These are phyloP conservation scores for Lactarius pseudohatsudake DNA, from an alignment of 768 basidiomycete species.

Conservation along the genomic window DNA sequence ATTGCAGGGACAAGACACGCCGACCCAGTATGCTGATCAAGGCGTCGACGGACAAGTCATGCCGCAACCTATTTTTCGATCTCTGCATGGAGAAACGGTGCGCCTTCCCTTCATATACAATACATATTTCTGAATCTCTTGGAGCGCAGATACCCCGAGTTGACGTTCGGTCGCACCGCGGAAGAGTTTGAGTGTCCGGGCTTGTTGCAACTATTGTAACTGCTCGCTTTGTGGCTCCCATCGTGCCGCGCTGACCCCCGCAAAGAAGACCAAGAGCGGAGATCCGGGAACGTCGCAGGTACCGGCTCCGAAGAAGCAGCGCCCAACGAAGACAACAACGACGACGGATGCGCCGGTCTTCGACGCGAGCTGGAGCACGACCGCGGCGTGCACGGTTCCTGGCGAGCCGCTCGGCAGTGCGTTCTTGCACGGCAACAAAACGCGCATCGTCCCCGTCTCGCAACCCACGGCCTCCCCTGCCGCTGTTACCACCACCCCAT, in stretches of 20 bases:
- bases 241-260: no score
- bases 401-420: not conserved
- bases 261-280: no score
- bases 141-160: slow-evolving; percentile 40
- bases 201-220: slow-evolving; percentile 48
- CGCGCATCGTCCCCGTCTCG: not conserved
- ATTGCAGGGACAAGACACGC: slow-evolving; percentile 16
- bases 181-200: slow-evolving; percentile 43
- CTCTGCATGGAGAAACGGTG: slow-evolving; percentile 27
- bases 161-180: slow-evolving; percentile 37
- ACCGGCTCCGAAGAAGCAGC: not conserved
- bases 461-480: not conserved
- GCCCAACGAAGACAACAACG: no score
- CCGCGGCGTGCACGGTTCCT: no score
- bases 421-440: not conserved
- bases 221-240: slow-evolving; percentile 42
- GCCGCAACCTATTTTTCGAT: slow-evolving; percentile 21
- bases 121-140: not conserved
- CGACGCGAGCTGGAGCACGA: no score
- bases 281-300: no score
- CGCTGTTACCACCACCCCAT: not conserved
- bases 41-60: not conserved
- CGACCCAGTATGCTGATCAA: slow-evolving; percentile 6
- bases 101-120: not conserved
- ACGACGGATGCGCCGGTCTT: no score